phyloP scores from a whole-genome alignment of 148 eudicot genomes.

The Camellia lanceoleosa region DNA sequence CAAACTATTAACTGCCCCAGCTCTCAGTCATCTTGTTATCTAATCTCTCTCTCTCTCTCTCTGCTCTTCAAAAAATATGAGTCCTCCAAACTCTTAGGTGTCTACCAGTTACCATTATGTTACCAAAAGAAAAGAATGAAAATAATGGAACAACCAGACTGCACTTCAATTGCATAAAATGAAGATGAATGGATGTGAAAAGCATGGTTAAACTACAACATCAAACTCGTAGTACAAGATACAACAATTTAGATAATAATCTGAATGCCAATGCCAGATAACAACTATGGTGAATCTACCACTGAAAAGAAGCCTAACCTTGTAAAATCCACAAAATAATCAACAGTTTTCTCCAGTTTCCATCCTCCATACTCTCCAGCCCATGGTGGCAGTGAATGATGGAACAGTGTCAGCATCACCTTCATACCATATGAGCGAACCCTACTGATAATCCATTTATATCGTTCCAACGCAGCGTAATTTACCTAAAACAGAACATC shows the following conservation, averaged over 20 bases:
- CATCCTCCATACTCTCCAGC: slow-evolving; percentile 99
- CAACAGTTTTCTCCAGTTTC: slow-evolving; percentile 91
- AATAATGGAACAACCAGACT: background rate
- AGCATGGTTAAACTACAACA: background rate
- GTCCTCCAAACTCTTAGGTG: background rate
- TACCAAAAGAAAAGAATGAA: too few relatives aligned
- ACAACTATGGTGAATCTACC: background rate
- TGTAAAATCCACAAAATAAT: slow-evolving; percentile 87
- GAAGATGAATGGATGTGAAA: background rate
- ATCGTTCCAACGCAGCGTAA: slow-evolving; percentile 92
- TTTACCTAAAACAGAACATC: slow-evolving; percentile 51
- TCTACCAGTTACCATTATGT: background rate
- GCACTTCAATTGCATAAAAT: background rate
- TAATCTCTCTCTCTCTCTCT: too few relatives aligned
- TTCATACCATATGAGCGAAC: slow-evolving; percentile 89
- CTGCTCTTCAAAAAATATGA: too few relatives aligned
- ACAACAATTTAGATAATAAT: background rate
- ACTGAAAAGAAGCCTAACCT: slow-evolving; percentile 42
- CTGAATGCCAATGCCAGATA: background rate
- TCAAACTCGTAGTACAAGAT: background rate
- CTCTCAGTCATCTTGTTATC: background rate
- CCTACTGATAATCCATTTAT: slow-evolving; percentile 83
- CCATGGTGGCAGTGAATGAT: slow-evolving; percentile 98
- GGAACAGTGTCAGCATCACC: slow-evolving; percentile 95
- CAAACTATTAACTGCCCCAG: background rate